Conservation (phyloP, 495 filamentous ascomycete genomes). For the Penicillium samsonianum region DNA sequence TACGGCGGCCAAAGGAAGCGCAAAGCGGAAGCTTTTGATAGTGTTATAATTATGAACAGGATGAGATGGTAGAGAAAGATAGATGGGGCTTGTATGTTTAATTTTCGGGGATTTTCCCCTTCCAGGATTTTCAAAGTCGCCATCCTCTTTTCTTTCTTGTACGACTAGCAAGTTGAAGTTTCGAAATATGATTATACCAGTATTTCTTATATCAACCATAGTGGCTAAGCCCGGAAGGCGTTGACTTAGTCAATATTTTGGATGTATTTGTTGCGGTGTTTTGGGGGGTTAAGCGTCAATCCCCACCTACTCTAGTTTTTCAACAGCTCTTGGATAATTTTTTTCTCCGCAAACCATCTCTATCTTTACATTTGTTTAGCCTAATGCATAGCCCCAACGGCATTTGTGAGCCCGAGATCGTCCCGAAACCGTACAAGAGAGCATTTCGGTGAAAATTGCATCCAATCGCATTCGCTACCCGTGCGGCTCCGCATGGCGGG, state of each 20-base stretch:
- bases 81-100: neutral
- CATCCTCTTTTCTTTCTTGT: neutral
- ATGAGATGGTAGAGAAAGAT: neutral
- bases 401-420: too few species aligned
- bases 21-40: neutral
- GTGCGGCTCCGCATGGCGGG: slow-evolving; percentile 12
- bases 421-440: neutral
- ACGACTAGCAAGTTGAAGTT: neutral
- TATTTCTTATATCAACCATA: neutral
- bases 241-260: neutral
- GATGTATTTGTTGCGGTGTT: too few species aligned
- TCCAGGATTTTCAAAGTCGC: neutral
- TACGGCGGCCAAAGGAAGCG: neutral
- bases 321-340: too few species aligned
- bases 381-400: too few species aligned
- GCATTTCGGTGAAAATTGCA: neutral
- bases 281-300: too few species aligned
- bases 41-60: neutral
- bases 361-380: too few species aligned
- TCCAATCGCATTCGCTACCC: neutral
- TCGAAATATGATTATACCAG: neutral
- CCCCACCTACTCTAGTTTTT: too few species aligned
- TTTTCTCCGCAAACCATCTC: too few species aligned
- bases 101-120: neutral
- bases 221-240: too few species aligned